Evolutionary conservation across 2,329 filamentous ascomycete species (phyloP).

Genomic region (Ilyonectria robusta): DNA sequence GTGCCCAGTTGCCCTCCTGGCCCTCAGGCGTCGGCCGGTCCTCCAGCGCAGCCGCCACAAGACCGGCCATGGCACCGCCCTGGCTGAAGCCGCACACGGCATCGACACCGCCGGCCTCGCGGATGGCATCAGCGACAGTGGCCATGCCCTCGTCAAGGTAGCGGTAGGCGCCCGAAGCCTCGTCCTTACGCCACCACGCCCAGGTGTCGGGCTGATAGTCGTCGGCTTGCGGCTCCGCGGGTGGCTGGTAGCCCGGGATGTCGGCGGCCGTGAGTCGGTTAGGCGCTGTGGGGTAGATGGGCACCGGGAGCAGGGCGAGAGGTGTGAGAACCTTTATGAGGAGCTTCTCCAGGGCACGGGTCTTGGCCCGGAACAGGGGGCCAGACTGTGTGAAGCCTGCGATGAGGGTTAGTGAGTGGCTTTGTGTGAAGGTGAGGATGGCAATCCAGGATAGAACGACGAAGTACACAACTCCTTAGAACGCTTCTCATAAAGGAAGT

Average conservation of each 20-base stretch:
- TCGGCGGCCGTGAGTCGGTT: constrained; percentile 73
- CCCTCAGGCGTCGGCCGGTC: constrained; percentile 48
- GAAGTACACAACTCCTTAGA: not conserved
- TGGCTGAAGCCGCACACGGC: constrained; percentile 88
- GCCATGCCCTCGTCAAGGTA: constrained; percentile 79
- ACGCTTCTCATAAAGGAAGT: not conserved
- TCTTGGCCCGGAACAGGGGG: constrained; percentile 87
- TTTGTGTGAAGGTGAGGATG: not conserved
- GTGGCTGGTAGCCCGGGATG: constrained; percentile 76
- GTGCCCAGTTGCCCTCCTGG: constrained; percentile 58
- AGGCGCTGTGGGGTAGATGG: constrained; percentile 80
- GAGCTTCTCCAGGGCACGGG: constrained; percentile 86
- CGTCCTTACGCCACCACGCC: constrained; percentile 86
- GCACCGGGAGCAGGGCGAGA: constrained; percentile 65
- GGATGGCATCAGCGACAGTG: constrained; percentile 73
- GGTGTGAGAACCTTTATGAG: constrained; percentile 80
- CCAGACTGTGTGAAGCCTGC: constrained; percentile 92
- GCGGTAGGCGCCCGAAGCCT: constrained; percentile 74
- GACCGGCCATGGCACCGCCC: constrained; percentile 79
- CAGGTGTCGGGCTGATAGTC: constrained; percentile 76
- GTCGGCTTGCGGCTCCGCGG: constrained; percentile 58
- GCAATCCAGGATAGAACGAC: not conserved
- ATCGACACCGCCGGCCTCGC: constrained; percentile 77
- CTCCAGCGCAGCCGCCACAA: constrained; percentile 83
- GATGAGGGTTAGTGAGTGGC: constrained; percentile 29